A percentile compares a stretch with the other conserved stretches of the same genome.
These are phyloP conservation scores for Nicotiana obtusifolia DNA, from an alignment of 257 asterid genomes.

Conservation along the genomic window DNA sequence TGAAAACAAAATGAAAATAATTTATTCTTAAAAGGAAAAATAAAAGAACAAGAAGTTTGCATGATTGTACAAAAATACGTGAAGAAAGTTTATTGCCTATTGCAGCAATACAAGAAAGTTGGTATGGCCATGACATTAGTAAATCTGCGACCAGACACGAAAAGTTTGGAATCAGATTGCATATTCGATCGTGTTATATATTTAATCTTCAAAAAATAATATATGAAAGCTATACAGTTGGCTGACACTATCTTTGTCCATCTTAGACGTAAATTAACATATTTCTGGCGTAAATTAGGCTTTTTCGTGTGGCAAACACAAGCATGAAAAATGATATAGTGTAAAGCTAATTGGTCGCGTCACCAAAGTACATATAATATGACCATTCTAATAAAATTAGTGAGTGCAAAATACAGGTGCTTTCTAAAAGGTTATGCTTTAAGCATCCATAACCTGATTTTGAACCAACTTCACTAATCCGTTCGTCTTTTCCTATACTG, in stretches of 20 bases:
- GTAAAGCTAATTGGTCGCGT: background rate
- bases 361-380: background rate
- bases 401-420: background rate
- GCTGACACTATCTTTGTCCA: slow-evolving; percentile 3
- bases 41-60: no score
- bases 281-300: background rate
- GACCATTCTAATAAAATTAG: background rate
- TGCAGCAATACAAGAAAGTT: background rate
- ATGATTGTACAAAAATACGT: no score
- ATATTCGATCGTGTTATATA: background rate
- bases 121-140: background rate
- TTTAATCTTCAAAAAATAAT: background rate
- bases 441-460: background rate
- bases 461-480: background rate
- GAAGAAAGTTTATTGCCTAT: no score
- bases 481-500: background rate
- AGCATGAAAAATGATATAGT: background rate
- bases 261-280: background rate
- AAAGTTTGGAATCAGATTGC: background rate
- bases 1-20: no score
- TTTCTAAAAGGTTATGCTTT: background rate
- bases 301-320: background rate
- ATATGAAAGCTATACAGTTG: background rate
- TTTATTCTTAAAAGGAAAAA: no score
- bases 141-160: background rate